phyloP scores from a whole-genome alignment of 148 eudicot species.

The Polygonum maritimum region DNA sequence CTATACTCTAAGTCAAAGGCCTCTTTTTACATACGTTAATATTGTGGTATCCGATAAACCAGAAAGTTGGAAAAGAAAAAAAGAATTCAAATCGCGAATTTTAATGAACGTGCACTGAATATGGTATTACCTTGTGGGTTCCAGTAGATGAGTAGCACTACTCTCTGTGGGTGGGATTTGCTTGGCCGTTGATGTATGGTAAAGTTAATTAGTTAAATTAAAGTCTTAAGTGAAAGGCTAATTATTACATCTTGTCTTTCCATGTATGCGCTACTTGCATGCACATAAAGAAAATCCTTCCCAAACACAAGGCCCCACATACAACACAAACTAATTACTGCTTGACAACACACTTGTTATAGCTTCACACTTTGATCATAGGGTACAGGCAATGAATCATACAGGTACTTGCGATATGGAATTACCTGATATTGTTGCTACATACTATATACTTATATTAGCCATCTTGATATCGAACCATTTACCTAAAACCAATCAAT shows the following conservation, averaged over 20 bases:
- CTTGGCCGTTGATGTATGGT: neutral
- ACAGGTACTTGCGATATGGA: too few species aligned
- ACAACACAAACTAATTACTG: neutral
- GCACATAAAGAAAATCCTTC: neutral
- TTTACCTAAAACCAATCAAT: too few species aligned
- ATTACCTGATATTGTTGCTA: too few species aligned
- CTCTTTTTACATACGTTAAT: too few species aligned
- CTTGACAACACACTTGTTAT: neutral
- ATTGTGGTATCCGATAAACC: too few species aligned
- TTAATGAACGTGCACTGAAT: neutral
- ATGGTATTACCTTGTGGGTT: neutral
- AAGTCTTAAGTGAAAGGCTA: neutral
- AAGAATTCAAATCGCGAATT: neutral
- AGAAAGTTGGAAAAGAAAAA: neutral
- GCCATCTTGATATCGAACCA: too few species aligned
- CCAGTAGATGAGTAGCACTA: neutral
- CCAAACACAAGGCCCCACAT: neutral
- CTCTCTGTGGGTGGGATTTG: conserved; percentile 9
- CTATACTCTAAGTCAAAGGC: too few species aligned
- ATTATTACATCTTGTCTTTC: conserved; percentile 5
- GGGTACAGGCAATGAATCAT: too few species aligned
- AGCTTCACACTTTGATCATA: too few species aligned
- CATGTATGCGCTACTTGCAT: neutral
- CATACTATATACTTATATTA: too few species aligned
- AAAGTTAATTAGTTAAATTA: neutral